Evolutionary conservation across 768 basidiomycete genomes (phyloP).

Genomic region (Mycena rosella): DNA sequence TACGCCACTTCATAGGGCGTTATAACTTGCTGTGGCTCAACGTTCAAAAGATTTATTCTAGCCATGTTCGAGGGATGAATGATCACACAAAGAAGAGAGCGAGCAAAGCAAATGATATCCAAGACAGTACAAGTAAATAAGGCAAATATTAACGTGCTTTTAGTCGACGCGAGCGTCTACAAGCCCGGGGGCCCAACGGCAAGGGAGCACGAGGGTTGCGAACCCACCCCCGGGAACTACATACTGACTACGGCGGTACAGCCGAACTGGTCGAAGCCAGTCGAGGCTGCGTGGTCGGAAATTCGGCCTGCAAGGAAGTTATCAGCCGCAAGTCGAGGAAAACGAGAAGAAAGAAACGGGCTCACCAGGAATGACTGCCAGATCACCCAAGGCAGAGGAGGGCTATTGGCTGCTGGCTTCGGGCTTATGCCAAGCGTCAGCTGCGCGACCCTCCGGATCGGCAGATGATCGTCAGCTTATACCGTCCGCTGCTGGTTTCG

Average conservation of each 20-base stretch:
- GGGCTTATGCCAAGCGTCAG: background rate
- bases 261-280: too few species aligned
- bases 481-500: too few species aligned
- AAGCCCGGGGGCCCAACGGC: slow-evolving; percentile 12
- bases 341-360: background rate
- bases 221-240: slow-evolving; percentile 14
- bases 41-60: background rate
- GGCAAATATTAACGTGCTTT: slow-evolving; percentile 27
- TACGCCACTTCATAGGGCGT: too few species aligned
- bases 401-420: background rate
- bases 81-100: background rate
- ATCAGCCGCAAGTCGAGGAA: background rate
- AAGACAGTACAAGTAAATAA: slow-evolving; percentile 5
- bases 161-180: slow-evolving; percentile 15
- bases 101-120: background rate
- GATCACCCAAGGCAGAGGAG: background rate
- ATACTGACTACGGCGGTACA: too few species aligned
- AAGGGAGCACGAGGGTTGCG: slow-evolving; percentile 16
- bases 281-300: background rate
- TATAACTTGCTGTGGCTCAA: too few species aligned
- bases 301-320: background rate
- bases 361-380: slow-evolving; percentile 20
- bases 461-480: too few species aligned
- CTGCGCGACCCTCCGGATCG: background rate
- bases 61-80: background rate